Base-by-base conservation (phyloP, 306 rosid genomes). In the Myrica gale region DNA sequence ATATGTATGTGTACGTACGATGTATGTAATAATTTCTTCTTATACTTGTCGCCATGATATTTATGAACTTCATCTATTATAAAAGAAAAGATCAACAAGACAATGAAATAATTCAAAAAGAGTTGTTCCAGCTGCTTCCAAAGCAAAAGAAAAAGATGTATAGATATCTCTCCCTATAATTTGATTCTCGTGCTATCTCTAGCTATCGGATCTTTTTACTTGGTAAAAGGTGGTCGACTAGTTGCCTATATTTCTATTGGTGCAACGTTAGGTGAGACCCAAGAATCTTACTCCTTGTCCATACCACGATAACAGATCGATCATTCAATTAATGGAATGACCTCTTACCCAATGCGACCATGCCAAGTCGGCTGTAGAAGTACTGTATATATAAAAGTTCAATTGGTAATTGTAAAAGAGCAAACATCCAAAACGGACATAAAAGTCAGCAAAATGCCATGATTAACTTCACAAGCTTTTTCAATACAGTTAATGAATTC, bases 401-500 rank as follows among this genome's bases (percentile, higher is more conserved):
- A 2, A 19, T 19, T 11, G 72, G 58, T 37, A 60, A 37, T 66
- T 72, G 57, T 71, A 77, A 5, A 41, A 56, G 48, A 41, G 48
- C 53, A 43, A 43, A 65, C 17, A 10, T 20, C 46, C 77, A 71
- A 78, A 72, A 51, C 48, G 7, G 80, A 53, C 48, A 23, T 13
- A 6, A 47, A 82, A 82, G 86, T 82, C 86, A 82, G 72, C 80
- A 58, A 47, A 23, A 72, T n/a, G 86, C 32, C 44, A 78, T 82
- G 63, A 82, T 82, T 82, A 73, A 78, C 52, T 63, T 58, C 77
- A 71, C 81, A 78, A 52, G 77, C 83, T 61, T 77, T 48, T 75
- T 73, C 60, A 51, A 82, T 73, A 19, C 66, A 74, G 79, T 68
- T 61, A 60, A 48, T 58, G 61, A 56, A 76, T 71, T 66, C 44